Base-by-base conservation (phyloP, 2,329 filamentous ascomycete species). In the Neofusicoccum kwambonambiense region DNA sequence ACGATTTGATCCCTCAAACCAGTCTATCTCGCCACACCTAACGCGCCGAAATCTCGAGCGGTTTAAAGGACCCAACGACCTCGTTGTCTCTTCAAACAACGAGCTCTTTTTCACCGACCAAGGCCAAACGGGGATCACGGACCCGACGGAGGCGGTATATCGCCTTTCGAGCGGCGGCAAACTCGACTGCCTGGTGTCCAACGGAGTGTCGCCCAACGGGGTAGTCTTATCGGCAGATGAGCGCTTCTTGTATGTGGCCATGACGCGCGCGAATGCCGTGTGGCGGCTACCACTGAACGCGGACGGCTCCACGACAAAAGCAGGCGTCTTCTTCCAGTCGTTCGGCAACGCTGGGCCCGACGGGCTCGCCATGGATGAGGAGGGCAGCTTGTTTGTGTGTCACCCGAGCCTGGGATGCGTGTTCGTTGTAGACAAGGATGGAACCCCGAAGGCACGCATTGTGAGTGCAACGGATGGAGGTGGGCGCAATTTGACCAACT, bases 61-160 rank as follows among this genome's bases (percentile, higher is more conserved):
- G 3, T 81, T 81, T 69, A 81, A 81, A 62, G 78, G 79, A 0
- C 76, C 75, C 0, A 81, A 81, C 54, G 79, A 81, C 61, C 68
- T 81, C 1, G 74, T 80, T 15, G 56, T 80, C 3, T 76, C 77
- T 34, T 78, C 75, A 0, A 72, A 73, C 13, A 69, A 71, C 3
- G 75, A 78, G 34, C 66, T 81, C 3, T 81, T 79, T 68, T 81
- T 81, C 41, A 81, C 79, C 1, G 78, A 81, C 47, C 79, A 81
- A 68, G 79, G 79, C 0, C 79, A 81, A 54, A 80, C 79, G 27
- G 27, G 27, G 27, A 31, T 31, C 27, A 31, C 27, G 0, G 78
- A 81, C 31, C 78, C 68, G 6, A 79, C 78, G 0, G 78, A 78
- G 0, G 73, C 73, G 11, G 77, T 81, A 0, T 81, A 80, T 63